Evolutionary conservation across 192 early-diverging fungal genomes (phyloP).

Genomic region (Glomus cerebriforme): DNA sequence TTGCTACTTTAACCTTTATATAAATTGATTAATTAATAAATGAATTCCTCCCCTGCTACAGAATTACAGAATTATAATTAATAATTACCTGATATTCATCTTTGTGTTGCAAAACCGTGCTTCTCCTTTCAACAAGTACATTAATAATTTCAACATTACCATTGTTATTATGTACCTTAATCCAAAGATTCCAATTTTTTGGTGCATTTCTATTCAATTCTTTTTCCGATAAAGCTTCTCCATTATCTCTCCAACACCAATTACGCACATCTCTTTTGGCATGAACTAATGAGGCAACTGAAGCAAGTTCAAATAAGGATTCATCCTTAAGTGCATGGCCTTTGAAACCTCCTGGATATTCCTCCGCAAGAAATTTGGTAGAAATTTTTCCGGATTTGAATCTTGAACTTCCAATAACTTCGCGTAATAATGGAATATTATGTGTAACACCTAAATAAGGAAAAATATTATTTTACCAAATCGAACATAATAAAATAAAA

Average conservation of each 20-base stretch:
- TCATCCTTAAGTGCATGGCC: slow-evolving; percentile 63
- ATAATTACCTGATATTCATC: slow-evolving; percentile 49
- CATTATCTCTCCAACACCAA: slow-evolving; percentile 55
- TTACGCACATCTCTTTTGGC: slow-evolving; percentile 67
- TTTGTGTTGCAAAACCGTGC: slow-evolving; percentile 1
- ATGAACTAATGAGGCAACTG: slow-evolving; percentile 65
- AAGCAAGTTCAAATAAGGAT: slow-evolving; percentile 61
- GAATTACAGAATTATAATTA: background rate
- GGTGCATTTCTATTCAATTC: slow-evolving; percentile 38
- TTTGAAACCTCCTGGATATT: slow-evolving; percentile 88
- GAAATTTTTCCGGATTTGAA: slow-evolving; percentile 78
- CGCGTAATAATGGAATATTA: slow-evolving; percentile 91
- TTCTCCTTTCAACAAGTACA: slow-evolving; percentile 46
- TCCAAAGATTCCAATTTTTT: slow-evolving; percentile 53
- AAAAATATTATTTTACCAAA: background rate
- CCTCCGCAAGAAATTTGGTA: slow-evolving; percentile 85
- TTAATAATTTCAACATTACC: slow-evolving; percentile 47
- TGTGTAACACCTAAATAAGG: slow-evolving; percentile 75
- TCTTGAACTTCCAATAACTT: slow-evolving; percentile 73
- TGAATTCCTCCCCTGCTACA: slow-evolving; percentile 39
- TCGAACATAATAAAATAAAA: background rate
- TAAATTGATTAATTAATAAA: background rate
- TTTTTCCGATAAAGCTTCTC: slow-evolving; percentile 43
- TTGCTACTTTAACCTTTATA: slow-evolving; percentile 39
- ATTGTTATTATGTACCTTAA: slow-evolving; percentile 45